Evolutionary conservation across 2,329 filamentous ascomycete species (phyloP).

Genomic region (Aspergillus sp.): DNA sequence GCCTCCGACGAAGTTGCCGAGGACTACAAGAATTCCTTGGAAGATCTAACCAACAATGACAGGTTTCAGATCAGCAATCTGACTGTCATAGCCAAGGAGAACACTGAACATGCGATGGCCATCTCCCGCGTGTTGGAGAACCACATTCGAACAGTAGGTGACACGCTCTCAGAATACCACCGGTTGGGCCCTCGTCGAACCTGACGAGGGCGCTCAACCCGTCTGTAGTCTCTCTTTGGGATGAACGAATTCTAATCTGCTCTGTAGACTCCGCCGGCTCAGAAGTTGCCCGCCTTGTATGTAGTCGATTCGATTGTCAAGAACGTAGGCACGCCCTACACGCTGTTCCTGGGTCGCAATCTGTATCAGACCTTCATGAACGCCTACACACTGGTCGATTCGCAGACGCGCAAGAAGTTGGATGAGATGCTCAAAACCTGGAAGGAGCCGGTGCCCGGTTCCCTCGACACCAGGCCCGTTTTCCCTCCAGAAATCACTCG

Average conservation of each 20-base stretch:
- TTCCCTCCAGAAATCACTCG: constrained; percentile 84
- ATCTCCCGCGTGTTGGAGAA: constrained; percentile 89
- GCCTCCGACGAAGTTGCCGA: constrained; percentile 83
- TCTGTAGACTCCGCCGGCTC: constrained; percentile 75
- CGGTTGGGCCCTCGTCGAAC: constrained; percentile 16
- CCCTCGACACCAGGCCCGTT: constrained; percentile 87
- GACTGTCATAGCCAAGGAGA: constrained; percentile 96
- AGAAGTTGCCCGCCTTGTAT: constrained; percentile 94
- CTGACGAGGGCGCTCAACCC: constrained; percentile 13
- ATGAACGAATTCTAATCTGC: constrained; percentile 37
- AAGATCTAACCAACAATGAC: constrained; percentile 88
- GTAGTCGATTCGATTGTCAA: constrained; percentile 98
- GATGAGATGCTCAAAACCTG: constrained; percentile 97
- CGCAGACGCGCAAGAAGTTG: constrained; percentile 80
- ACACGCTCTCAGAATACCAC: constrained; percentile 18
- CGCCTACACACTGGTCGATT: constrained; percentile 86
- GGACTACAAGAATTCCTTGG: constrained; percentile 90
- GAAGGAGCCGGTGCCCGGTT: constrained; percentile 95
- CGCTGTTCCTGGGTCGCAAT: constrained; percentile 87
- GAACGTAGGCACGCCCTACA: constrained; percentile 97
- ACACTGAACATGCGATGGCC: constrained; percentile 90
- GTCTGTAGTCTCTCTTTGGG: constrained; percentile 28
- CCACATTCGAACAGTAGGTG: constrained; percentile 90
- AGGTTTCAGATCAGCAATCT: constrained; percentile 95
- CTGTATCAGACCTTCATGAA: constrained; percentile 96